These are phyloP conservation scores for Desmodesmus armatus DNA, from an alignment of 139 green algal genomes.

Conservation along the genomic window DNA sequence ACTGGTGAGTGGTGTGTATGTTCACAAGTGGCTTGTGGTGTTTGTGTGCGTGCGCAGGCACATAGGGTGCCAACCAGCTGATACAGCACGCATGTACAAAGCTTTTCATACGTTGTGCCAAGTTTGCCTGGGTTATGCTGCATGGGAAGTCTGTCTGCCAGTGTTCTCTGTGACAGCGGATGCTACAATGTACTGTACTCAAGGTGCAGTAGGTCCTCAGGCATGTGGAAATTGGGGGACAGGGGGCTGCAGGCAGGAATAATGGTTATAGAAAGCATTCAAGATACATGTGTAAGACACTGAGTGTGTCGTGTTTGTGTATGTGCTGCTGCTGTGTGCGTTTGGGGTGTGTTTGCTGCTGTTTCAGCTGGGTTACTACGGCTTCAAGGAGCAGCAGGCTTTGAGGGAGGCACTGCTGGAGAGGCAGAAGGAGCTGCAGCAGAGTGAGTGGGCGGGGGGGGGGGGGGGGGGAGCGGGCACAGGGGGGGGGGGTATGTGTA, in stretches of 20 bases:
- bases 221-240: background rate
- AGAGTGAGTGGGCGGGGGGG: conserved; percentile 20
- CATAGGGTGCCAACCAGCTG: too few relatives aligned
- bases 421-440: conserved; percentile 31
- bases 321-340: background rate
- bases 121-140: too few relatives aligned
- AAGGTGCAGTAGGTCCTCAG: too few relatives aligned
- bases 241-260: background rate
- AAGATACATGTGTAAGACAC: background rate
- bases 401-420: conserved; percentile 26
- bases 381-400: conserved; percentile 35
- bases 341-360: background rate
- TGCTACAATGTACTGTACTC: too few relatives aligned
- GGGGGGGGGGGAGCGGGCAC: too few relatives aligned
- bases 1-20: too few relatives aligned
- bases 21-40: too few relatives aligned
- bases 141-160: too few relatives aligned
- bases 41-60: too few relatives aligned
- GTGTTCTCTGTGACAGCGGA: too few relatives aligned
- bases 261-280: background rate
- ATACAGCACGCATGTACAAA: too few relatives aligned
- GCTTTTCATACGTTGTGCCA: too few relatives aligned
- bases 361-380: conserved; percentile 9
- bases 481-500: background rate
- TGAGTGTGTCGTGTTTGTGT: background rate